Evolutionary conservation across 2,329 filamentous ascomycete species (phyloP).

Genomic region (Dendryphion nanum): DNA sequence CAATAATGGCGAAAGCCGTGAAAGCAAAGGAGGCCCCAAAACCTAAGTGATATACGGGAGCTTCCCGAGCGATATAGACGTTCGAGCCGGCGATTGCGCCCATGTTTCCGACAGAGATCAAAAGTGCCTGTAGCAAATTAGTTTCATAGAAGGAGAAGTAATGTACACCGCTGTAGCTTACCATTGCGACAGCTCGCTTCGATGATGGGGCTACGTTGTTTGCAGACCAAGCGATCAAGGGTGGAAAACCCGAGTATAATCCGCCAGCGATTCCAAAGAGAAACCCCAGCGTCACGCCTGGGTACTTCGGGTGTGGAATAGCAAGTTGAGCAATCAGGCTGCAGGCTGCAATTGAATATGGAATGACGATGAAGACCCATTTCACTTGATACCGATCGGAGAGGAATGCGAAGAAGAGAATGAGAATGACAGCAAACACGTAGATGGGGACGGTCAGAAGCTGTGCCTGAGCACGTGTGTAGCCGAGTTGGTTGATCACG

Average conservation of each 20-base stretch:
- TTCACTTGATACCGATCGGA: background rate
- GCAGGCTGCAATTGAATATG: background rate
- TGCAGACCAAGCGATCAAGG: background rate
- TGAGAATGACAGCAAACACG: conserved; percentile 1
- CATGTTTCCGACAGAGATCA: conserved; percentile 10
- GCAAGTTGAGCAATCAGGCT: background rate
- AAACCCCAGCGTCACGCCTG: background rate
- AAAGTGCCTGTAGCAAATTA: no score
- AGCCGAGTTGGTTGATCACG: background rate
- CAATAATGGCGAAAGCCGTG: conserved; percentile 12
- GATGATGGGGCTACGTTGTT: conserved; percentile 3
- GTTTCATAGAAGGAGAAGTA: no score
- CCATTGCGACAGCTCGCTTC: conserved; percentile 17
- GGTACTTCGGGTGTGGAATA: background rate
- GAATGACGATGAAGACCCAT: background rate
- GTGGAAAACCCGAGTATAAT: background rate
- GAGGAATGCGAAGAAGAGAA: background rate
- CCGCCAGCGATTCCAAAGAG: background rate
- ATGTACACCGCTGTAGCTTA: no score
- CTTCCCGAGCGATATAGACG: conserved; percentile 24
- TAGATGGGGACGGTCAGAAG: background rate
- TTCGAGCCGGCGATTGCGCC: conserved; percentile 16
- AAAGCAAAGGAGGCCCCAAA: conserved; percentile 12
- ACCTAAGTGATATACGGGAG: conserved; percentile 22
- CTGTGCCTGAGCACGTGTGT: background rate